phyloP scores from a whole-genome alignment of 2,329 filamentous ascomycete species.

The Fusarium tupiense region DNA sequence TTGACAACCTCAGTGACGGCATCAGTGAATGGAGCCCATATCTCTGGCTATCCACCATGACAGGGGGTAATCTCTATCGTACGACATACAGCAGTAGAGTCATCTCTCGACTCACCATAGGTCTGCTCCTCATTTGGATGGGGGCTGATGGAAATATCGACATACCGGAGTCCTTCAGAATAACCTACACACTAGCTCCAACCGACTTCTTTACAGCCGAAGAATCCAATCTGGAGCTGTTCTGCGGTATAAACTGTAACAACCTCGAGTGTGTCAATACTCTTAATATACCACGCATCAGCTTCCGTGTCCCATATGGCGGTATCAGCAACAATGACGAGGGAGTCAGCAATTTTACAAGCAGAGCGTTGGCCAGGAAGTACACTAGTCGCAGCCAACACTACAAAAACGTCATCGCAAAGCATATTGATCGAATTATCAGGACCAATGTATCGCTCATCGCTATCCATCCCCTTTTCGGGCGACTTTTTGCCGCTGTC shows the following conservation, averaged over 20 bases:
- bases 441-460: neutral
- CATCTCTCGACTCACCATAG: neutral
- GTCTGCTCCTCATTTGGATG: neutral
- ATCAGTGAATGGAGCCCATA: neutral
- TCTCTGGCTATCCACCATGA: neutral
- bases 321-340: no score
- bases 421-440: neutral
- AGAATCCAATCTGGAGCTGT: neutral
- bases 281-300: neutral
- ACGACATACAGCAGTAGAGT: neutral
- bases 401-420: neutral
- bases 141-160: neutral
- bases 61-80: neutral
- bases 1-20: neutral
- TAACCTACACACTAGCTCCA: neutral
- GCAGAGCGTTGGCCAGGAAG: neutral
- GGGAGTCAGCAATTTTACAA: neutral
- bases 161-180: neutral
- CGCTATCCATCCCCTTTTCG: neutral
- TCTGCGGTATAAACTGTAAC: neutral
- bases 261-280: neutral
- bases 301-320: neutral
- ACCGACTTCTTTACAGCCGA: accelerated
- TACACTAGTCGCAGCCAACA: neutral
- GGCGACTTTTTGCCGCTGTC: neutral